These are phyloP conservation scores for Corymbia citriodora DNA, from an alignment of 441 rosid species.

Conservation along the genomic window DNA sequence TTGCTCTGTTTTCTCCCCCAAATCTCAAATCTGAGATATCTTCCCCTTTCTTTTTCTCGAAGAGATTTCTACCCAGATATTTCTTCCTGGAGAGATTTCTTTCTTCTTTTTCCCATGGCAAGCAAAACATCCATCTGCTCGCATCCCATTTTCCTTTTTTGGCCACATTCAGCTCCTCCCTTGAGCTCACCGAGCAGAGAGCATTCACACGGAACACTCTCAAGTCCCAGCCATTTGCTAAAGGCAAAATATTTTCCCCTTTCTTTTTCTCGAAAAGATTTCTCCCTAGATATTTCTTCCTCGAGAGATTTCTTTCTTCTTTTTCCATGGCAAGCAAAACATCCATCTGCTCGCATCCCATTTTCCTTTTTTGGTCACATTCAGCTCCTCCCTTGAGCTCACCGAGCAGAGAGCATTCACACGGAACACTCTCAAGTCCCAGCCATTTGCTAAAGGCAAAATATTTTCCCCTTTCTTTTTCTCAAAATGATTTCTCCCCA, in stretches of 20 bases:
- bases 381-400: neutral
- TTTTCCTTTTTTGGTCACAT: neutral
- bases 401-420: neutral
- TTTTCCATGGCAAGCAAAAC: neutral
- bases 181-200: neutral
- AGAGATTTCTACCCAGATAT: neutral
- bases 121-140: neutral
- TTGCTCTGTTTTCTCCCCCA: neutral
- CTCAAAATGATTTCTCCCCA: neutral
- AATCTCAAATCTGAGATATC: neutral
- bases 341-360: neutral
- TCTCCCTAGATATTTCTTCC: neutral
- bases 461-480: neutral
- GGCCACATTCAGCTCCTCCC: neutral
- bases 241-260: neutral
- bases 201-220: neutral
- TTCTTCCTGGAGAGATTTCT: neutral
- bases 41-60: neutral
- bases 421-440: neutral
- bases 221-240: neutral
- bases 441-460: neutral
- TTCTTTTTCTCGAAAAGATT: neutral
- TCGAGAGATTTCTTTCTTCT: neutral
- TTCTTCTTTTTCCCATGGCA: rapidly evolving
- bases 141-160: neutral